Percentiles rank a stretch among this genome's conserved stretches.
These are phyloP conservation scores for Russula foetens DNA, from an alignment of 768 basidiomycete species.

Conservation along the genomic window DNA sequence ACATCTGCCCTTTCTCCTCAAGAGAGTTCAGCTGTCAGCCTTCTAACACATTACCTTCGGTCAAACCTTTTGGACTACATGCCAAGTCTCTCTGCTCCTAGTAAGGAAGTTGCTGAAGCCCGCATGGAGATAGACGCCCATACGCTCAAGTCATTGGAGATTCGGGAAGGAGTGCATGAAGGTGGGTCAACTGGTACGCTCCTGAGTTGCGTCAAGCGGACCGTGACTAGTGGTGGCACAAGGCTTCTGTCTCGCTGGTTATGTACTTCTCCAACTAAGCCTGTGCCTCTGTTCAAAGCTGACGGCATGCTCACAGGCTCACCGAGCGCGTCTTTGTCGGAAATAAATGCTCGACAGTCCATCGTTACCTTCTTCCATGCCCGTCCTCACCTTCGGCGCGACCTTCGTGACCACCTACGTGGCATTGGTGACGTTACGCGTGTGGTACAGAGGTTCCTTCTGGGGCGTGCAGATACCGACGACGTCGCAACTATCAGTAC, in stretches of 20 bases:
- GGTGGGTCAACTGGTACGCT: constrained; percentile 69
- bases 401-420: constrained; percentile 47
- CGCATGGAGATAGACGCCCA: constrained; percentile 89
- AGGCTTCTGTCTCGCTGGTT: constrained; percentile 70
- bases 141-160: constrained; percentile 84
- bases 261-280: constrained; percentile 39
- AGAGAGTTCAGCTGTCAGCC: constrained; percentile 49
- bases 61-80: constrained; percentile 69
- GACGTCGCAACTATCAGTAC: constrained; percentile 60
- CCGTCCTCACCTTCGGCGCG: constrained; percentile 54
- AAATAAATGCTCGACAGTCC: constrained; percentile 70
- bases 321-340: constrained; percentile 65
- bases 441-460: constrained; percentile 67
- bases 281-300: neutral
- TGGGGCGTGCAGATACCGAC: constrained; percentile 54
- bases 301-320: constrained; percentile 45
- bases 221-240: constrained; percentile 68
- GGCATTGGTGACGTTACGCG: constrained; percentile 64
- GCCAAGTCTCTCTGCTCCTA: constrained; percentile 53
- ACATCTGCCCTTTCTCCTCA: constrained; percentile 23
- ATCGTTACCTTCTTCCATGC: constrained; percentile 63
- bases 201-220: constrained; percentile 66
- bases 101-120: constrained; percentile 42
- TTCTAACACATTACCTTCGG: constrained; percentile 59
- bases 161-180: constrained; percentile 65